Conservation (phyloP, 768 basidiomycete genomes). For the Trametes sanguinea region DNA sequence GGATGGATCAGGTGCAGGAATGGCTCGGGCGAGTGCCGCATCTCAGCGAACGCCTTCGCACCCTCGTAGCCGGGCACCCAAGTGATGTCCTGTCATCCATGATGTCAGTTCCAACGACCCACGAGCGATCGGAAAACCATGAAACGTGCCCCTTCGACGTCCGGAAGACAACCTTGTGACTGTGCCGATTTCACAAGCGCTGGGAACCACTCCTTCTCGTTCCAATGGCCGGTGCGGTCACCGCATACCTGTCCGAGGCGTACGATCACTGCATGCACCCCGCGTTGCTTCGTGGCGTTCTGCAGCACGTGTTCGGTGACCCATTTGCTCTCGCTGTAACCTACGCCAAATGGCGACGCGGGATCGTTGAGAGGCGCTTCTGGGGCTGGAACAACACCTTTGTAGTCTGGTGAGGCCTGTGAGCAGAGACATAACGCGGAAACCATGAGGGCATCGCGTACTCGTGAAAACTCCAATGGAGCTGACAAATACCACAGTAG, state of each 20-base stretch:
- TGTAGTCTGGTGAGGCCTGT: not conserved
- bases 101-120: not conserved
- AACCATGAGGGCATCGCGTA: slow-evolving; percentile 2
- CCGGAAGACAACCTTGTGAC: slow-evolving; percentile 8
- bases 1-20: slow-evolving; percentile 46
- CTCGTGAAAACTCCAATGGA: slow-evolving; percentile 33
- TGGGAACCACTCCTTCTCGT: slow-evolving; percentile 40
- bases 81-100: not conserved
- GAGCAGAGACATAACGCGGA: not conserved
- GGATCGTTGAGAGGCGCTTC: slow-evolving; percentile 22
- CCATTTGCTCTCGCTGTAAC: slow-evolving; percentile 41
- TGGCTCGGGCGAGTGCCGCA: slow-evolving; percentile 22
- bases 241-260: slow-evolving; percentile 44
- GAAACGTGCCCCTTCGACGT: slow-evolving; percentile 3
- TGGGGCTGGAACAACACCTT: slow-evolving; percentile 18
- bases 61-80: slow-evolving; percentile 41
- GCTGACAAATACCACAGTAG: slow-evolving; percentile 40
- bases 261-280: slow-evolving; percentile 31
- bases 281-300: slow-evolving; percentile 21
- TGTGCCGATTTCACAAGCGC: slow-evolving; percentile 33
- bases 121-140: not conserved
- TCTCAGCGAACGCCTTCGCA: slow-evolving; percentile 36
- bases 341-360: slow-evolving; percentile 27
- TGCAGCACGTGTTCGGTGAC: slow-evolving; percentile 30
- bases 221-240: slow-evolving; percentile 41